Conservation (phyloP, 1,284 basidiomycete genomes). For the Schizophyllum amplum region DNA sequence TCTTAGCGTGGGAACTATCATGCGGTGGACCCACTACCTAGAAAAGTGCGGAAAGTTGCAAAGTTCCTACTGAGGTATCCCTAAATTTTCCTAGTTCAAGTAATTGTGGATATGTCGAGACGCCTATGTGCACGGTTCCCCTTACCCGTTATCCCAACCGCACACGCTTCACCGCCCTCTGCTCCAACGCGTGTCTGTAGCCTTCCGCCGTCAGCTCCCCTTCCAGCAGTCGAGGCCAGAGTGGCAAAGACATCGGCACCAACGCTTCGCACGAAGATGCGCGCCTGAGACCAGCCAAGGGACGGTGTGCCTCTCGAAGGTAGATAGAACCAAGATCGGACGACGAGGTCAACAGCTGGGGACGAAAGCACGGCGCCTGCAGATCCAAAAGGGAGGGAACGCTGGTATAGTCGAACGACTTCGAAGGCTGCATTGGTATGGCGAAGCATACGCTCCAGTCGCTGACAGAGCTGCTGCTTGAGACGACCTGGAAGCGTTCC, state of each 20-base stretch:
- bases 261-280: neutral
- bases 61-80: no score
- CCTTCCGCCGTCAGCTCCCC: neutral
- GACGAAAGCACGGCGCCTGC: neutral
- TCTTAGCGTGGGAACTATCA: neutral
- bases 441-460: neutral
- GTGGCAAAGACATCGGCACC: neutral
- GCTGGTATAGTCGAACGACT: neutral
- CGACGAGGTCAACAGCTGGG: neutral
- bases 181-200: neutral
- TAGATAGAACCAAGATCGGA: neutral
- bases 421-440: neutral
- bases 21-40: neutral
- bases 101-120: no score
- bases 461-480: neutral
- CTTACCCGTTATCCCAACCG: neutral
- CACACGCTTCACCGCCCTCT: neutral
- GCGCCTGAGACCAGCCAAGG: neutral
- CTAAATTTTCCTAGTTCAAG: no score
- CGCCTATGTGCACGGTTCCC: no score
- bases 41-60: no score
- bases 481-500: neutral
- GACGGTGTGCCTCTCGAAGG: neutral
- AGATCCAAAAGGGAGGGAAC: neutral
- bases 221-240: neutral